Evolutionary conservation across 495 filamentous ascomycete species (phyloP), one percentile per base, ranked within the genome.

Genomic region (Durotheca rogersii): DNA sequence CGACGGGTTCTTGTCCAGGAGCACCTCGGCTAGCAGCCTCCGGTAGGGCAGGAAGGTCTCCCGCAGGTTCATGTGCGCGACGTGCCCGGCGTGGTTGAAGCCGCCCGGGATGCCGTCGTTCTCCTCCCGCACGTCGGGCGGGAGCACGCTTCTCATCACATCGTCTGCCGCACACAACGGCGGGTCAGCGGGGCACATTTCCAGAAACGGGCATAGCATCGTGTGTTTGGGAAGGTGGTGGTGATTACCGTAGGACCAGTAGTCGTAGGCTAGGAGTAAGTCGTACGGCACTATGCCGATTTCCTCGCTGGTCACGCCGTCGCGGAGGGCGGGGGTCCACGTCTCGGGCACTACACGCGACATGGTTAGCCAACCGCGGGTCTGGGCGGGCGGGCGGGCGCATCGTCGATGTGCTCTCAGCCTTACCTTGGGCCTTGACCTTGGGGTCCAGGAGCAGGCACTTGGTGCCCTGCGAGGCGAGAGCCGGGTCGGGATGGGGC

Each of bases 31-130:
- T 34, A 97, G 89, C 0, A 97, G 58, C 47, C 84, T 61, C 66
- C 90, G 93, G 69, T 94, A 94, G 2, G 86, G 88, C 2, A 87
- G 71, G 59, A 84, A 95, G 45, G 79, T 73, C 9, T 87, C 81
- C 15, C 88, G 84, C 16, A 99, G 86, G 70, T 99, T 99, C 18
- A 99, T 67, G 60, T 99, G 93, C 20, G 87, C 89, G 35, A 99
- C 82, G 58, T 99, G 94, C 32, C 93, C 93, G 29, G 89, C 88
- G 42, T 83, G 80, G 33, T 84, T 87, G 74, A 92, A 97, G 17
- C 90, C 89, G 25, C 79, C 75, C n/a, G 93, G 94, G 6, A 93
- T 74, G 25, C 95, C 90, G 16, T 81, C 79, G 62, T 85, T 73
- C 34, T 73, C 68, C 12, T 74, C 70, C 17, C 60, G 53, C 6